phyloP scores from a whole-genome alignment of 306 rosid species.

The Malus orientalis region DNA sequence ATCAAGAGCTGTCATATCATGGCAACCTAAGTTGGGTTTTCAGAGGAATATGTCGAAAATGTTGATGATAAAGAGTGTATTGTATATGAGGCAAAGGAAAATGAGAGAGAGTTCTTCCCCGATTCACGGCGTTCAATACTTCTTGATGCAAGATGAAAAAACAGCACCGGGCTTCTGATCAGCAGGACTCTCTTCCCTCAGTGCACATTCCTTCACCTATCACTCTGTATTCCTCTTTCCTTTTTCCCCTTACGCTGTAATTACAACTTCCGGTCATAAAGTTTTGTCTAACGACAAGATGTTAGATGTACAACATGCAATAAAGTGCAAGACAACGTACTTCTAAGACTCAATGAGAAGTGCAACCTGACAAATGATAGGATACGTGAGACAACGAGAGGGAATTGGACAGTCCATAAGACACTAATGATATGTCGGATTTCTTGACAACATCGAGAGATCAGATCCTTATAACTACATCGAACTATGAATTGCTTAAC shows the following conservation, averaged over 20 bases:
- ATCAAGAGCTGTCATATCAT: constrained; percentile 82
- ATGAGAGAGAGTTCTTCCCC: constrained; percentile 34
- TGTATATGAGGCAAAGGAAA: constrained; percentile 31
- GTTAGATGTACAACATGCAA: constrained; percentile 4
- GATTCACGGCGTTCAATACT: constrained; percentile 30
- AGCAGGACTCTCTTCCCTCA: constrained; percentile 26
- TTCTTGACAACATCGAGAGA: not conserved
- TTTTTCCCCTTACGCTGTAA: not conserved
- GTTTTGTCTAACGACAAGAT: constrained; percentile 29
- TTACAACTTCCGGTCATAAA: constrained; percentile 18
- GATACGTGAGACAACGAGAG: not conserved
- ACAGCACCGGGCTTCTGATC: constrained; percentile 29
- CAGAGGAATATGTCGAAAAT: constrained; percentile 12
- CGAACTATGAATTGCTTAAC: not conserved
- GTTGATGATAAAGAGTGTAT: constrained; percentile 29
- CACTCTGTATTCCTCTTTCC: constrained; percentile 14
- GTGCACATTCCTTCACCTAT: constrained; percentile 37
- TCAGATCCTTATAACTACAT: not conserved
- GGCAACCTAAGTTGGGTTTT: constrained; percentile 44
- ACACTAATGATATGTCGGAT: not conserved
- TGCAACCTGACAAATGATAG: not conserved
- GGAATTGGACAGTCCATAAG: not conserved
- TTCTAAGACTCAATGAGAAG: not conserved
- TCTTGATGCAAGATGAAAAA: constrained; percentile 19
- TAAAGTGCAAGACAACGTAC: not conserved